Percentiles rank a stretch among this genome's conserved stretches.
Conservation (phyloP, 441 rosid species). For the Eutrema salsugineum region DNA sequence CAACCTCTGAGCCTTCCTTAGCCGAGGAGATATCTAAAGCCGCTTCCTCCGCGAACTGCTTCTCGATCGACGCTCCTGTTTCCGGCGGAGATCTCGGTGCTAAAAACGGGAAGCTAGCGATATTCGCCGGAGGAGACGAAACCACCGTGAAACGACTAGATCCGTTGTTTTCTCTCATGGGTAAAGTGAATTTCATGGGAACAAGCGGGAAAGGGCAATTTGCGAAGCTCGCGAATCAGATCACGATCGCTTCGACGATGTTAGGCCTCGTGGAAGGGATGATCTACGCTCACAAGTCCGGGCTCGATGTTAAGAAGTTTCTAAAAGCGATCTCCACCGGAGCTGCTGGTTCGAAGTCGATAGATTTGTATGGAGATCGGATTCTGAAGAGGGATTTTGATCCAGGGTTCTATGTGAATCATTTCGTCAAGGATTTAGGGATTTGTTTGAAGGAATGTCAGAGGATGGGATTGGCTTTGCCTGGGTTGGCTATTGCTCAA, state of each 20-base stretch:
- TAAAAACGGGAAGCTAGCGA: conserved; percentile 61
- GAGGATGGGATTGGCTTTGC: conserved; percentile 76
- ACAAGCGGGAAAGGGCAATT: conserved; percentile 76
- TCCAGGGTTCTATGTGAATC: conserved; percentile 79
- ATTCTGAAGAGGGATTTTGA: conserved; percentile 79
- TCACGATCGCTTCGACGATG: conserved; percentile 82
- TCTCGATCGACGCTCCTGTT: conserved; percentile 75
- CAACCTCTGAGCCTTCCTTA: conserved; percentile 88
- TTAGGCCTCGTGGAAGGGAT: conserved; percentile 88
- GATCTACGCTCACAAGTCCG: conserved; percentile 70
- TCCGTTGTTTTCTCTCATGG: conserved; percentile 66
- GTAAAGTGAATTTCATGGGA: conserved; percentile 82
- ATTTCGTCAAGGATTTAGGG: conserved; percentile 84
- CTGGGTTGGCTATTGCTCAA: conserved; percentile 78
- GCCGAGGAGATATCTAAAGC: conserved; percentile 61
- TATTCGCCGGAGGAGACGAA: conserved; percentile 78
- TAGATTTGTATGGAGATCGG: conserved; percentile 58
- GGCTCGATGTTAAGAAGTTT: conserved; percentile 59
- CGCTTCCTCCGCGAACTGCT: conserved; percentile 49
- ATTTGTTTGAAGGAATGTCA: conserved; percentile 85
- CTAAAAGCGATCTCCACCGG: conserved; percentile 65
- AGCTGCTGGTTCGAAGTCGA: conserved; percentile 71
- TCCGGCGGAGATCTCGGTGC: conserved; percentile 89
- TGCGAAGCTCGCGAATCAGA: conserved; percentile 78
- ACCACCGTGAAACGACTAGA: conserved; percentile 40